Evolutionary conservation across 2,329 filamentous ascomycete genomes (phyloP).

Genomic region (Aschersonia sp.): DNA sequence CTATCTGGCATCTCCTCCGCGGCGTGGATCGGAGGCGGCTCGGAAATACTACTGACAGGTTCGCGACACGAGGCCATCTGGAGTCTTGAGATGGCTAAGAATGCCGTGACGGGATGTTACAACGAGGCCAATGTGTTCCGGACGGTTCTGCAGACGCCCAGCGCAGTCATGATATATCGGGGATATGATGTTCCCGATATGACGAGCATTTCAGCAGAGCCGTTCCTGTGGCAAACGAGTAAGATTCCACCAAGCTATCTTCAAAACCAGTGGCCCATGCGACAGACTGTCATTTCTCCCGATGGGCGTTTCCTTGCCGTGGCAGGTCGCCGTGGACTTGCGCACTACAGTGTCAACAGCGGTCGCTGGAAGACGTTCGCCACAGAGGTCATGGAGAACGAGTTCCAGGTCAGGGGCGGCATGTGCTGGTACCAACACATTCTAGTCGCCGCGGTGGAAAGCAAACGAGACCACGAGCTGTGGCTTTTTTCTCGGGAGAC

Average conservation of each 20-base stretch:
- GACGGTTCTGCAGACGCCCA: constrained; percentile 77
- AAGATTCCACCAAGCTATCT: constrained; percentile 78
- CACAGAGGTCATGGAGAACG: constrained; percentile 67
- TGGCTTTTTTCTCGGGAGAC: constrained; percentile 88
- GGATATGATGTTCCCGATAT: constrained; percentile 86
- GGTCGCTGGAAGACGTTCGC: constrained; percentile 92
- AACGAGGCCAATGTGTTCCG: constrained; percentile 81
- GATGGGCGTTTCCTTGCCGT: constrained; percentile 92
- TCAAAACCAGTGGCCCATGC: constrained; percentile 85
- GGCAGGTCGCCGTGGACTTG: constrained; percentile 82
- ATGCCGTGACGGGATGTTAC: constrained; percentile 84
- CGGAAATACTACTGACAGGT: constrained; percentile 65
- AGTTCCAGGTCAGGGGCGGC: constrained; percentile 82
- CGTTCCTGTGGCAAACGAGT: constrained; percentile 88
- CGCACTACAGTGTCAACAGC: constrained; percentile 90
- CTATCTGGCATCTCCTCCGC: constrained; percentile 64
- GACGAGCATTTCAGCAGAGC: constrained; percentile 81
- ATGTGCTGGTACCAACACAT: constrained; percentile 99
- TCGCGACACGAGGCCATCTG: constrained; percentile 66
- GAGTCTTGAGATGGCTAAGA: constrained; percentile 84
- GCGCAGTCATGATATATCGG: constrained; percentile 80
- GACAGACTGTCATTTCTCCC: constrained; percentile 71
- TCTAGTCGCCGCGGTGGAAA: constrained; percentile 84
- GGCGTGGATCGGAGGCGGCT: constrained; percentile 78
- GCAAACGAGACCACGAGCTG: constrained; percentile 66